A percentile compares a stretch with the other conserved stretches of the same genome.
Conservation (phyloP, 805 yeast species). For the Kuraishia cidri region DNA sequence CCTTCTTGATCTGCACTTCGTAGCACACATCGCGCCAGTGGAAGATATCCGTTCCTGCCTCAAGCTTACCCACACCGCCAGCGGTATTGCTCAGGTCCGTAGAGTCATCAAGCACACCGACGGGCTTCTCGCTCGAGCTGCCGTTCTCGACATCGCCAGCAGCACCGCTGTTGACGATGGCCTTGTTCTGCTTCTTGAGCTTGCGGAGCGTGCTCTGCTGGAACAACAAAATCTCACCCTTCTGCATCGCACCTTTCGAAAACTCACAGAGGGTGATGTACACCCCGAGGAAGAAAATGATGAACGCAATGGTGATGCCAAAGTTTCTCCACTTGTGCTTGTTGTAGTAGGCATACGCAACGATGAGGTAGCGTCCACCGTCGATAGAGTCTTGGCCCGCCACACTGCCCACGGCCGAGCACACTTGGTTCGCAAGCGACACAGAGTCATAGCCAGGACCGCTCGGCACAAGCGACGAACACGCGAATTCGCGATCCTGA, state of each 20-base stretch:
- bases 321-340: constrained; percentile 74
- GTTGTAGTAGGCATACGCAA: constrained; percentile 40
- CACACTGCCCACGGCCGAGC: constrained; percentile 42
- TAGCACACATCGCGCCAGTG: constrained; percentile 75
- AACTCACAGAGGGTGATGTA: constrained; percentile 48
- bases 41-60: constrained; percentile 41
- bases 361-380: constrained; percentile 50
- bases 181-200: constrained; percentile 28
- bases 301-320: constrained; percentile 55
- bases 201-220: constrained; percentile 37
- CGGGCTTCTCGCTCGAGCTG: no score
- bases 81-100: background rate
- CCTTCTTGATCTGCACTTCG: constrained; percentile 54
- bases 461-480: constrained; percentile 41
- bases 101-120: background rate
- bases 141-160: background rate
- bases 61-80: background rate
- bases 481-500: constrained; percentile 42
- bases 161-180: constrained; percentile 8
- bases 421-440: constrained; percentile 12
- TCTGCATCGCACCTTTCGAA: constrained; percentile 55
- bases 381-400: constrained; percentile 43
- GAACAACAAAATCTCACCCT: constrained; percentile 64
- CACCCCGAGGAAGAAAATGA: constrained; percentile 40
- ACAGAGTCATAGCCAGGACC: constrained; percentile 22